Conservation (phyloP, 2,329 filamentous ascomycete species). For the Sclerotinia minor region DNA sequence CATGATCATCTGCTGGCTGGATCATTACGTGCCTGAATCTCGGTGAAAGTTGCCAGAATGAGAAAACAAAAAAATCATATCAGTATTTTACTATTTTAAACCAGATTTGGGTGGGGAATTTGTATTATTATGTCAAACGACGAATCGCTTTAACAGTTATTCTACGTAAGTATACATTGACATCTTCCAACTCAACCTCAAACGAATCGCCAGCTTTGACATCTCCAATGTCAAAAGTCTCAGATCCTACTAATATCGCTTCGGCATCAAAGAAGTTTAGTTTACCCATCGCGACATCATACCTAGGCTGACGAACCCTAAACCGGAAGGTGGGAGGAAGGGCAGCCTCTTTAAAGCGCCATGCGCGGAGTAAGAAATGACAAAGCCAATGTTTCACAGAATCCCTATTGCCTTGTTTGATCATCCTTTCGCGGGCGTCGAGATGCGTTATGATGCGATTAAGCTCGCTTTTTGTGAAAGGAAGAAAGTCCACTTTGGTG, state of each 20-base stretch:
- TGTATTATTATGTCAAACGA: conserved; percentile 14
- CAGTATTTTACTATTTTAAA: not conserved
- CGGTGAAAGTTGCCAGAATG: not conserved
- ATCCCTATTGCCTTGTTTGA: conserved; percentile 25
- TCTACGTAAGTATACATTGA: conserved; percentile 52
- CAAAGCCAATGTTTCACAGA: conserved; percentile 55
- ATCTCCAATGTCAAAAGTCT: conserved; percentile 37
- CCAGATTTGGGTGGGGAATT: not conserved
- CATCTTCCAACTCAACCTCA: conserved; percentile 53
- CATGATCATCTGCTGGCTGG: not conserved
- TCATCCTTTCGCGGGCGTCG: conserved; percentile 36
- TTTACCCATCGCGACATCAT: not conserved
- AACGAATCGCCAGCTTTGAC: conserved; percentile 53
- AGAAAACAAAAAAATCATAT: not conserved
- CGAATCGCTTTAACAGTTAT: conserved; percentile 51
- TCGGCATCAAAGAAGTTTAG: conserved; percentile 4
- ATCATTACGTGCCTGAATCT: not conserved
- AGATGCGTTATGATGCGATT: conserved; percentile 37
- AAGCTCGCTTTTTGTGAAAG: conserved; percentile 37
- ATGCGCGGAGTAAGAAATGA: conserved; percentile 61
- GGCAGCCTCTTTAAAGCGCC: conserved; percentile 52
- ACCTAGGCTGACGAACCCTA: conserved; percentile 6
- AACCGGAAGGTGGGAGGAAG: conserved; percentile 50
- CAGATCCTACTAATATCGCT: conserved; percentile 4
- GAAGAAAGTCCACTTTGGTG: conserved; percentile 38